Percentiles rank a stretch among this genome's conserved stretches.
These are phyloP conservation scores for Hygrocybe punicea DNA, from an alignment of 768 basidiomycete genomes.

Conservation along the genomic window DNA sequence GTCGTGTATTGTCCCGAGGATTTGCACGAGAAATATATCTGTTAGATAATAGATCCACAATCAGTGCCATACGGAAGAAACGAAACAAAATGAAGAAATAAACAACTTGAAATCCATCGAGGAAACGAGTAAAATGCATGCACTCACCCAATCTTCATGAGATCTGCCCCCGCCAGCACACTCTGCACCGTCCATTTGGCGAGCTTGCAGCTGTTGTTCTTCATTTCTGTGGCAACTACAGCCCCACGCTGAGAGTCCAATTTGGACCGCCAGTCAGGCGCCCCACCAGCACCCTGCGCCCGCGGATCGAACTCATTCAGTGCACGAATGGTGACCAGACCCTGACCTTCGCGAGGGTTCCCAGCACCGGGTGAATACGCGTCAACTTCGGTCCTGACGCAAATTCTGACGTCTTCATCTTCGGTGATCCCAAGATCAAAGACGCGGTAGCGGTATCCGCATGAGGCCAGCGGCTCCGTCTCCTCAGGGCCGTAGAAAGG, in stretches of 20 bases:
- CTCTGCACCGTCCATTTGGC: slow-evolving; percentile 97
- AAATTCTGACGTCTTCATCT: slow-evolving; percentile 87
- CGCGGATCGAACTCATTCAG: slow-evolving; percentile 96
- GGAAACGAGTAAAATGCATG: slow-evolving; percentile 6
- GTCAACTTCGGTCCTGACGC: slow-evolving; percentile 95
- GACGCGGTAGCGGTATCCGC: slow-evolving; percentile 93
- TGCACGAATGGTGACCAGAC: slow-evolving; percentile 87
- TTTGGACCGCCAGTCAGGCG: slow-evolving; percentile 98
- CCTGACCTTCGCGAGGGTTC: slow-evolving; percentile 64
- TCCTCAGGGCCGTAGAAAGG: slow-evolving; percentile 95
- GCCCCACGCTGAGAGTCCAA: slow-evolving; percentile 95
- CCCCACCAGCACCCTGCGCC: slow-evolving; percentile 85
- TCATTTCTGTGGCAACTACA: slow-evolving; percentile 99
- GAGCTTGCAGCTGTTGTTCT: slow-evolving; percentile 97
- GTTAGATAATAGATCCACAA: neutral
- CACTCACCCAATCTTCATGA: slow-evolving; percentile 94
- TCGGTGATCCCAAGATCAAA: slow-evolving; percentile 90
- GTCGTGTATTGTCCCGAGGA: slow-evolving; percentile 91
- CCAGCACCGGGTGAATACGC: slow-evolving; percentile 68
- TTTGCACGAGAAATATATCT: slow-evolving; percentile 95
- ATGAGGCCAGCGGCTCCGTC: slow-evolving; percentile 91
- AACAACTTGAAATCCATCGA: slow-evolving; percentile 8
- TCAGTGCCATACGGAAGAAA: slow-evolving; percentile 3
- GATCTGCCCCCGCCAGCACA: slow-evolving; percentile 89
- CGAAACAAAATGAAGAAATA: slow-evolving; percentile 6